Evolutionary conservation across 805 yeast species (phyloP).

Genomic region (Sugiyamaella valdiviana): DNA sequence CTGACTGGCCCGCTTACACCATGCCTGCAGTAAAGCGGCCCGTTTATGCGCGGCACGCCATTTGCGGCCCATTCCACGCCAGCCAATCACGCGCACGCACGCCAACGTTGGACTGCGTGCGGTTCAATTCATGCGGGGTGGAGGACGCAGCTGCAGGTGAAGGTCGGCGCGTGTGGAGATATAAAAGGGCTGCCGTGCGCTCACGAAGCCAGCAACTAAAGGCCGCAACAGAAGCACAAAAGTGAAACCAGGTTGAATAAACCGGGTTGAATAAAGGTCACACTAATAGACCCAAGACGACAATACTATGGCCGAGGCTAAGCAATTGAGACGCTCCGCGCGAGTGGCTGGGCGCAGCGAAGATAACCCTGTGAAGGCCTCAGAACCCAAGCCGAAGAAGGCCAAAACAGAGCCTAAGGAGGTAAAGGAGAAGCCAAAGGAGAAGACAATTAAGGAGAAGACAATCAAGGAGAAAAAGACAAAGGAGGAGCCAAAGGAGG

Average conservation of each 20-base stretch:
- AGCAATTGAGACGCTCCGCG: slow-evolving; percentile 15
- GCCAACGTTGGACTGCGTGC: too few relatives aligned
- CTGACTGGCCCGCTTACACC: too few relatives aligned
- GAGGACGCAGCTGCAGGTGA: too few relatives aligned
- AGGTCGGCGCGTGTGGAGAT: not conserved
- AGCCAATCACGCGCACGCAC: not conserved
- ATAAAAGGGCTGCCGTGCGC: slow-evolving; percentile 2
- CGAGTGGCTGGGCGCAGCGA: slow-evolving; percentile 10
- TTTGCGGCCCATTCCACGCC: too few relatives aligned
- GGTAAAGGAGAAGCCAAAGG: not conserved
- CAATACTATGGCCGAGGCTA: slow-evolving; percentile 14
- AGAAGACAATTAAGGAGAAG: too few relatives aligned
- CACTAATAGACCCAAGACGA: not conserved
- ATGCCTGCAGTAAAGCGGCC: too few relatives aligned
- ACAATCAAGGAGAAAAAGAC: not conserved
- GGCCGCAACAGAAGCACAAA: too few relatives aligned
- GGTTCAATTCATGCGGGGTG: too few relatives aligned
- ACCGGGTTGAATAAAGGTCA: not conserved
- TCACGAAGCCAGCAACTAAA: too few relatives aligned
- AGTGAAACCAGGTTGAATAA: not conserved
- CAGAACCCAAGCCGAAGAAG: slow-evolving; percentile 8
- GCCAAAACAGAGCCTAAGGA: slow-evolving; percentile 5
- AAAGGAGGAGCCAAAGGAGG: slow-evolving; percentile 13
- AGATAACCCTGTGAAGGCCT: not conserved
- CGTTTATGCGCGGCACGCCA: too few relatives aligned